phyloP scores from a whole-genome alignment of 805 yeast genomes.

The Starmerella bacillaris region DNA sequence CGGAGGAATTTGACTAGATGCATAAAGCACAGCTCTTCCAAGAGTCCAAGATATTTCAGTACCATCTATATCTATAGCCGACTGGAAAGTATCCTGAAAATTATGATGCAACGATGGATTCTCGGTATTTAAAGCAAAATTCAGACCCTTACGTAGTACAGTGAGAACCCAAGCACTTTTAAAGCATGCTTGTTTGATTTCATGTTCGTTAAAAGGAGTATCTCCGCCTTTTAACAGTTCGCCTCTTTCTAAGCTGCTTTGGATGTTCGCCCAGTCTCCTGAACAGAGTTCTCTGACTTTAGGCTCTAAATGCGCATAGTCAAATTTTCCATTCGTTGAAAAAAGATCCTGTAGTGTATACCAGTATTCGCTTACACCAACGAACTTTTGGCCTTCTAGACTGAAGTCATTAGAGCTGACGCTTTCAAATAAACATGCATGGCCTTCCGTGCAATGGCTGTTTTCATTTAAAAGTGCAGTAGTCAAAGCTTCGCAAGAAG shows the following conservation, averaged over 20 bases:
- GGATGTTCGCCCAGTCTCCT: slow-evolving; percentile 44
- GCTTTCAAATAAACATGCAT: slow-evolving; percentile 87
- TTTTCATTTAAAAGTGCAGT: slow-evolving; percentile 58
- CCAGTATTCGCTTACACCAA: slow-evolving; percentile 95
- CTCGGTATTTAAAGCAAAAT: slow-evolving; percentile 36
- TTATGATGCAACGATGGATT: slow-evolving; percentile 21
- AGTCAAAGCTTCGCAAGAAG: slow-evolving; percentile 41
- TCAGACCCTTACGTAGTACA: slow-evolving; percentile 81
- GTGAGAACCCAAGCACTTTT: slow-evolving; percentile 89
- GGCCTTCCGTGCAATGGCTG: slow-evolving; percentile 55
- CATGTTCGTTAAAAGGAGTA: slow-evolving; percentile 31
- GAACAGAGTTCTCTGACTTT: slow-evolving; percentile 59
- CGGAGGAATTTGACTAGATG: slow-evolving; percentile 44
- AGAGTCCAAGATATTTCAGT: slow-evolving; percentile 88
- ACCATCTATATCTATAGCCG: slow-evolving; percentile 64
- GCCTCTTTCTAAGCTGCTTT: slow-evolving; percentile 34
- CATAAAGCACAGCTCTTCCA: slow-evolving; percentile 70
- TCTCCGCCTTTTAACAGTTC: slow-evolving; percentile 30
- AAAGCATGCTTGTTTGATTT: slow-evolving; percentile 65
- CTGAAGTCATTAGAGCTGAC: slow-evolving; percentile 81
- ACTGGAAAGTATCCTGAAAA: slow-evolving; percentile 47
- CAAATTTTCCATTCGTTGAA: slow-evolving; percentile 74
- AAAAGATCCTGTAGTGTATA: slow-evolving; percentile 87
- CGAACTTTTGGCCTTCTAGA: slow-evolving; percentile 56
- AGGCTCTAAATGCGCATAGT: slow-evolving; percentile 48